These are phyloP conservation scores for Haberlea rhodopensis DNA, from an alignment of 257 asterid genomes.

Conservation along the genomic window DNA sequence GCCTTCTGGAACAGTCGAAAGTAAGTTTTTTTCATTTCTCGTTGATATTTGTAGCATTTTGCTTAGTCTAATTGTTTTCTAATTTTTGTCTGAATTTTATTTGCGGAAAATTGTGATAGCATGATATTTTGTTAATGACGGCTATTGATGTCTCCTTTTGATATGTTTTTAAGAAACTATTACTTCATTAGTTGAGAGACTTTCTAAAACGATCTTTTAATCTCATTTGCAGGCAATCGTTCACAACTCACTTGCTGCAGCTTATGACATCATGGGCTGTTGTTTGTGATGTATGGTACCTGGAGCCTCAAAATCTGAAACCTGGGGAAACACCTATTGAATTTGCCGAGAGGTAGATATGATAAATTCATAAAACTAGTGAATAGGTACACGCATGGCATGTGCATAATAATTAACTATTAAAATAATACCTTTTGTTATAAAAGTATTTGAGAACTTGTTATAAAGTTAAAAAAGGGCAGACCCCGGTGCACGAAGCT, in stretches of 20 bases:
- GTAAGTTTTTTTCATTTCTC: constrained; percentile 38
- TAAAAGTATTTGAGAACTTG: too few species aligned
- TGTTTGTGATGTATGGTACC: constrained; percentile 98
- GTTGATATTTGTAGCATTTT: background rate
- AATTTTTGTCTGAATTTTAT: background rate
- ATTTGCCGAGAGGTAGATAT: constrained; percentile 92
- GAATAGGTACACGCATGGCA: too few species aligned
- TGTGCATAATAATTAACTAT: background rate
- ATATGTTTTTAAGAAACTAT: background rate
- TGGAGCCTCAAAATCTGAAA: constrained; percentile 87
- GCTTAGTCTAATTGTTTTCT: background rate
- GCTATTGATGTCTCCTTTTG: background rate
- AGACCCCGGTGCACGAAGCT: too few species aligned
- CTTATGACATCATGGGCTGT: constrained; percentile 99
- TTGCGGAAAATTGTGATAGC: background rate
- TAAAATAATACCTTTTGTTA: background rate
- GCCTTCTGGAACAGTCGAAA: constrained; percentile 97
- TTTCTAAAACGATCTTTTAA: background rate
- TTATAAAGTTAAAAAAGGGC: too few species aligned
- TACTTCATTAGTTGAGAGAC: background rate
- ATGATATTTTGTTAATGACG: background rate
- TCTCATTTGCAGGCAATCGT: constrained; percentile 72
- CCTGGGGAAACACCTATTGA: constrained; percentile 90
- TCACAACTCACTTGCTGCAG: constrained; percentile 88
- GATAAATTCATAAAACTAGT: background rate